Base-by-base conservation (phyloP, 1,139 yeast genomes). In the Scheffersomyces insectosa region DNA sequence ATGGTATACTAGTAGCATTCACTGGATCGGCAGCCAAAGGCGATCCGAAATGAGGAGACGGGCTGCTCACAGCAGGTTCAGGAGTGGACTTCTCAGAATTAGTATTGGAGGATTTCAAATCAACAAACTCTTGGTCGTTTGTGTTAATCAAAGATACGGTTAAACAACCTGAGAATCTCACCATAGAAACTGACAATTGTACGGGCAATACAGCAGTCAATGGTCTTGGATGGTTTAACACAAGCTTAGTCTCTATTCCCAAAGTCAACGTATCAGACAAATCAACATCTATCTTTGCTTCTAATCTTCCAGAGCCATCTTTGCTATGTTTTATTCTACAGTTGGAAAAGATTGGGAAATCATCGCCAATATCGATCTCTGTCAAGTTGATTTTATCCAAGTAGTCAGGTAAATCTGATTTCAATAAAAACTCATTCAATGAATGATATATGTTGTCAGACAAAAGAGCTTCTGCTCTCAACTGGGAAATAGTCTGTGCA, bases 271-370 rank as follows among this genome's bases (percentile, higher is more conserved):
- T 86, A 59, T 93, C 99, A 8, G 95, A 82, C 40, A 95, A 70
- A 60, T 91, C 97, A 33, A 93, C 95, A 62, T 93, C 98, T 39
- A 95, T 91, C 50, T 87, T 90, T 0, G 97, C 97, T 60, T 93
- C 97, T 38, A 87, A 62, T 45, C 88, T 73, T 11, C 82, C 82
- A 1, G 65, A 52, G 12, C 66, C 67, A 40, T 80, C 74, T n/a
- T 60, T 57, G 45, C 69, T 77, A 50, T 84, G 84, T 47, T 76
- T 77, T 25, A 95, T 88, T 39, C 96, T 78, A 65, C 99, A 93
- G 61, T 95, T 93, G 46, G 96, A 86, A 60, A 93, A 88, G 39
- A 93, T 88, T 1, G 99, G 99, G 59, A 85, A 95, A 62, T 91
- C 97, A 59, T 90, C 89, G 32, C 99, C 99, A 46, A 93, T 84